Percentiles rank a stretch among this genome's conserved stretches.
phyloP scores from a whole-genome alignment of 169 alveolate species.

The Eimeria necatrix region DNA sequence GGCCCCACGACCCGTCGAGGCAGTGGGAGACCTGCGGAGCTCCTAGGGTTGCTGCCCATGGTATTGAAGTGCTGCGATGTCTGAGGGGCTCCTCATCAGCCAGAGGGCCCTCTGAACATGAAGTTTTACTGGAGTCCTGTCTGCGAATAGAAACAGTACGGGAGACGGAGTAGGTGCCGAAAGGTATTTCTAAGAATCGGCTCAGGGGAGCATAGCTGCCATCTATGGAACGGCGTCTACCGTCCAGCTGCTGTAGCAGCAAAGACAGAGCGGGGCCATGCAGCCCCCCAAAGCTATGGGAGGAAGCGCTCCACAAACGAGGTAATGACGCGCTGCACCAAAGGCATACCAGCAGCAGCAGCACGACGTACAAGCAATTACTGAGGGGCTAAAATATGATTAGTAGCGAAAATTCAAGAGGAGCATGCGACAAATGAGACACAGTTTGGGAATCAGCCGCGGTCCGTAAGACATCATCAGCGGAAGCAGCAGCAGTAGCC shows the following conservation, averaged over 20 bases:
- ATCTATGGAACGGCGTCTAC: not conserved
- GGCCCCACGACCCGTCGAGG: no score
- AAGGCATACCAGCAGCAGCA: no score
- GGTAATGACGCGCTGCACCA: not conserved
- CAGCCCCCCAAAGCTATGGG: not conserved
- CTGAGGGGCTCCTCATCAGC: not conserved
- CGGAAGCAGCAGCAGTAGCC: no score
- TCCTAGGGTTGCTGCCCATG: no score
- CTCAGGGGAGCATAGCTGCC: not conserved
- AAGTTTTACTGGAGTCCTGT: not conserved
- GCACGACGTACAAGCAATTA: no score
- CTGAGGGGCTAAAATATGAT: no score
- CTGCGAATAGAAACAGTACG: not conserved
- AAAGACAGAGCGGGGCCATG: not conserved
- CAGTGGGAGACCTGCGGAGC: no score
- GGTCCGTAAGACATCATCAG: no score
- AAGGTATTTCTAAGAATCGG: not conserved
- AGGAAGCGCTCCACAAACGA: not conserved
- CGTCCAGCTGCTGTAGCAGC: slow-evolving; percentile 51
- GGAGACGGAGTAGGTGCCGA: not conserved
- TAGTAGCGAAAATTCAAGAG: no score
- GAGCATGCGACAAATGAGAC: no score
- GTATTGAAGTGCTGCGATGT: not conserved
- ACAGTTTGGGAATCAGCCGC: no score
- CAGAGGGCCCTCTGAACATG: not conserved